phyloP scores from a whole-genome alignment of 2,329 filamentous ascomycete genomes.

The Aspergillus uvarum region DNA sequence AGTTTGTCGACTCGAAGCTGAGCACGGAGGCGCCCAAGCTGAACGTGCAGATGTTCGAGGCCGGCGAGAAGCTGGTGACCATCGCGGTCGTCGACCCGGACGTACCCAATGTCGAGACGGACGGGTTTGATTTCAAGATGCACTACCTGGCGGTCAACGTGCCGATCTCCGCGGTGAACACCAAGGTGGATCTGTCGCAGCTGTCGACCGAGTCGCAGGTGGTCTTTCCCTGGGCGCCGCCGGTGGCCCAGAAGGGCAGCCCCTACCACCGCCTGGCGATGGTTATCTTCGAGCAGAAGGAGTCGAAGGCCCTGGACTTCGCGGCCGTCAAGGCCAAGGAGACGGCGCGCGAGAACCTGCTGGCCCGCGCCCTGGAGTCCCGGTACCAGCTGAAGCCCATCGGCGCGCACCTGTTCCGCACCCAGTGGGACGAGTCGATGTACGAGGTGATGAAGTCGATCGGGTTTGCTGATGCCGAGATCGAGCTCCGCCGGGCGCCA shows the following conservation, averaged over 20 bases:
- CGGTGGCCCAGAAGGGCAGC: conserved; percentile 83
- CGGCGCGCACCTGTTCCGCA: conserved; percentile 84
- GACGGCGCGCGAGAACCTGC: conserved; percentile 65
- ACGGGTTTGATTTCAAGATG: conserved; percentile 76
- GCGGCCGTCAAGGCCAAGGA: conserved; percentile 54
- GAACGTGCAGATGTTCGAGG: conserved; percentile 80
- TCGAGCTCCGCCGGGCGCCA: conserved; percentile 82
- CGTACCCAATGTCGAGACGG: conserved; percentile 73
- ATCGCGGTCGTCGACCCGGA: conserved; percentile 87
- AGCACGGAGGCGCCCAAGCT: conserved; percentile 74
- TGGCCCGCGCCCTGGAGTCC: conserved; percentile 70
- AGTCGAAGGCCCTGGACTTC: conserved; percentile 60
- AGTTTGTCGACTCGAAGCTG: conserved; percentile 70
- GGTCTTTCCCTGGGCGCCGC: conserved; percentile 76
- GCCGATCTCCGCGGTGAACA: conserved; percentile 59
- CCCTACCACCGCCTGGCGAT: conserved; percentile 87
- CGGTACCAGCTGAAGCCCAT: conserved; percentile 70
- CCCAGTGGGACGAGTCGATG: conserved; percentile 84
- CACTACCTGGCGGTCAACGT: conserved; percentile 83
- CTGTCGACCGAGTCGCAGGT: conserved; percentile 64
- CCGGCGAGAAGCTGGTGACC: conserved; percentile 76
- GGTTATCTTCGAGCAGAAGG: conserved; percentile 77
- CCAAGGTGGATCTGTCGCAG: conserved; percentile 64
- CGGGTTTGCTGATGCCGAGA: conserved; percentile 69
- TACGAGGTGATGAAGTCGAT: conserved; percentile 82